Conservation (phyloP, 1,139 yeast species). For the Spathaspora sp. region DNA sequence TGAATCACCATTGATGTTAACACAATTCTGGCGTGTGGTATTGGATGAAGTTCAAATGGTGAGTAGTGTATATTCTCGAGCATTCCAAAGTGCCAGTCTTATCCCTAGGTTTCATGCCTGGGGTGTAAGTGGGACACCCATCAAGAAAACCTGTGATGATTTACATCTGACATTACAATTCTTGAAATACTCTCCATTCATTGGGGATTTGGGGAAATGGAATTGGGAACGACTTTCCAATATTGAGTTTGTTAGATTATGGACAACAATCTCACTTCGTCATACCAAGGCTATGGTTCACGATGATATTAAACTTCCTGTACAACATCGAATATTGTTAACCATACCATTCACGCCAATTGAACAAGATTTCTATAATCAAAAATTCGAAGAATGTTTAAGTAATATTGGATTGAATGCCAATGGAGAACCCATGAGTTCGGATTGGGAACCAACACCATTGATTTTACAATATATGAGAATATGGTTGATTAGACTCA, state of each 20-base stretch:
- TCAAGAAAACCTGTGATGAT: slow-evolving; percentile 64
- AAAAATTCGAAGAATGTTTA: slow-evolving; percentile 59
- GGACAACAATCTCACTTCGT: slow-evolving; percentile 57
- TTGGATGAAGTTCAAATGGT: slow-evolving; percentile 96
- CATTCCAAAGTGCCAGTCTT: slow-evolving; percentile 75
- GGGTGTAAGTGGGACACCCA: slow-evolving; percentile 97
- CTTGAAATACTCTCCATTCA: slow-evolving; percentile 65
- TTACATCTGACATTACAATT: slow-evolving; percentile 69
- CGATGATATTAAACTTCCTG: slow-evolving; percentile 73
- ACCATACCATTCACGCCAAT: slow-evolving; percentile 75
- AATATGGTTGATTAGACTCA: slow-evolving; percentile 62
- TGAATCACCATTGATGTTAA: slow-evolving; percentile 76
- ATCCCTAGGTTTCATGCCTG: slow-evolving; percentile 87
- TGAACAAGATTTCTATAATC: slow-evolving; percentile 80
- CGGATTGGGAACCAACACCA: slow-evolving; percentile 52
- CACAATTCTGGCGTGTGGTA: slow-evolving; percentile 89
- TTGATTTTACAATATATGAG: slow-evolving; percentile 49
- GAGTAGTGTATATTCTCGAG: slow-evolving; percentile 67
- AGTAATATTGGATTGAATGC: slow-evolving; percentile 60
- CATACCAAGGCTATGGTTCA: slow-evolving; percentile 86
- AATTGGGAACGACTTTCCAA: slow-evolving; percentile 39
- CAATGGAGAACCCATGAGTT: slow-evolving; percentile 52
- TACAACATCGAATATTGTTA: slow-evolving; percentile 67
- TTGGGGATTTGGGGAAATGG: slow-evolving; percentile 34
- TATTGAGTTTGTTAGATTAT: slow-evolving; percentile 45